Evolutionary conservation across 176 grass and related monocot species (phyloP), one percentile per base, ranked within the genome.

Genomic region (Puya raimondii): DNA sequence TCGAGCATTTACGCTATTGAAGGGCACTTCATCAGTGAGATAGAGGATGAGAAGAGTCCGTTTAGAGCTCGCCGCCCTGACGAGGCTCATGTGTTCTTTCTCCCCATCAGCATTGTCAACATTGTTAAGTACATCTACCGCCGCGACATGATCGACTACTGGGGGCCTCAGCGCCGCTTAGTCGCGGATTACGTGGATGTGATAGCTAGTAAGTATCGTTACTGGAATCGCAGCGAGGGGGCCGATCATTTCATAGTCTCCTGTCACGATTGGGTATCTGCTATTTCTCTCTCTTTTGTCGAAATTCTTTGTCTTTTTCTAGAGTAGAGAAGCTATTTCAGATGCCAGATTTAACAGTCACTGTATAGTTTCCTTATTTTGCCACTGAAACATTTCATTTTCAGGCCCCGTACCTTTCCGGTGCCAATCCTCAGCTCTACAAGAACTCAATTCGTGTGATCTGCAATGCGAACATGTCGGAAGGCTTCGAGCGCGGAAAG

Each of bases 51-150:
- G 20, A 21, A 50, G 81, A 78, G 70, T 50, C 73, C 66, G 26
- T 74, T 78, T 70, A 71, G 64, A 11, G 69, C 70, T 20, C 53
- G 22, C 11, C 65, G 69, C 53, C 79, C 84, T 12, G 48, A 73
- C 54, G 75, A 86, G 61, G 84, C 70, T 6, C 79, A 86, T 54
- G 65, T 70, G 52, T 86, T 82, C 79, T 82, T 82, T 29, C 84
- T 86, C 14, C 84, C 84, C 23, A 69, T 82, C 47, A 86, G 74
- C 57, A 66, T 81, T 2, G 53, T 12, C 22, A 77, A 70, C 63
- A 72, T 86, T 29, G 69, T 72, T 4, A 69, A 29, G 15, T 76
- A 86, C 59, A 72, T 81, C 51, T 70, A 81, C 73, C 63, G 70
- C 17, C 78, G 58, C 26, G 68, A 72, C 29, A 82, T 76, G 80